These are phyloP conservation scores for Pichia scutulata DNA, from an alignment of 805 yeast genomes.

Conservation along the genomic window DNA sequence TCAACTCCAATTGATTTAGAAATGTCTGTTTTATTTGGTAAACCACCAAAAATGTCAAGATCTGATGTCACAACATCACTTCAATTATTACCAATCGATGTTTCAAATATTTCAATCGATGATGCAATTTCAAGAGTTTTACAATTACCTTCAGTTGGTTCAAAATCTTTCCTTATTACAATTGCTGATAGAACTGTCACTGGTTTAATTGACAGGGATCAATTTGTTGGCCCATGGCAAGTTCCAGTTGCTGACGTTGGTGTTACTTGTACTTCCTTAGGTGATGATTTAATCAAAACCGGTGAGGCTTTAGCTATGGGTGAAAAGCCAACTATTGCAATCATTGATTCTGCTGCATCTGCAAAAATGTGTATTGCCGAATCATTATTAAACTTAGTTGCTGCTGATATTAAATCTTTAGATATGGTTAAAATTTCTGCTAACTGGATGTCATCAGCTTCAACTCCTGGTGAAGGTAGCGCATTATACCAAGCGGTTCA, in stretches of 20 bases:
- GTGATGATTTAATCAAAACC: conserved; percentile 58
- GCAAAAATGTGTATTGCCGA: conserved; percentile 96
- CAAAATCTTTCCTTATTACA: conserved; percentile 91
- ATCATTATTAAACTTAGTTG: conserved; percentile 76
- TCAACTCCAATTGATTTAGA: conserved; percentile 91
- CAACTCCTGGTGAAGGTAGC: conserved; percentile 91
- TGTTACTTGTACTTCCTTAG: conserved; percentile 86
- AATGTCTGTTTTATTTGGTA: conserved; percentile 91
- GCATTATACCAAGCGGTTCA: conserved; percentile 94
- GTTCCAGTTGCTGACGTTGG: conserved; percentile 98
- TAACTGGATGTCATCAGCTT: conserved; percentile 98
- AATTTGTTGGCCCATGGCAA: conserved; percentile 99
- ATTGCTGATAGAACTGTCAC: conserved; percentile 98
- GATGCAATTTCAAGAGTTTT: conserved; percentile 79
- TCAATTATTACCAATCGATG: conserved; percentile 33
- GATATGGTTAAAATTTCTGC: conserved; percentile 83
- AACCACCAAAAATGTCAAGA: conserved; percentile 93
- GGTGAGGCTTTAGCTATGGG: conserved; percentile 99
- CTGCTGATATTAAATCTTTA: conserved; percentile 77
- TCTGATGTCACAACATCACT: conserved; percentile 56
- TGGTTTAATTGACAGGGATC: conserved; percentile 94
- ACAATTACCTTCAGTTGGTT: conserved; percentile 88
- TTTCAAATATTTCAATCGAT: conserved; percentile 32
- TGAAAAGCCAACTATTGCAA: conserved; percentile 86
- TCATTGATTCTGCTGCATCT: conserved; percentile 81